Percentiles rank a stretch among this genome's conserved stretches.
phyloP scores from a whole-genome alignment of 1,284 basidiomycete genomes.

The Ustanciosporium gigantosporum region DNA sequence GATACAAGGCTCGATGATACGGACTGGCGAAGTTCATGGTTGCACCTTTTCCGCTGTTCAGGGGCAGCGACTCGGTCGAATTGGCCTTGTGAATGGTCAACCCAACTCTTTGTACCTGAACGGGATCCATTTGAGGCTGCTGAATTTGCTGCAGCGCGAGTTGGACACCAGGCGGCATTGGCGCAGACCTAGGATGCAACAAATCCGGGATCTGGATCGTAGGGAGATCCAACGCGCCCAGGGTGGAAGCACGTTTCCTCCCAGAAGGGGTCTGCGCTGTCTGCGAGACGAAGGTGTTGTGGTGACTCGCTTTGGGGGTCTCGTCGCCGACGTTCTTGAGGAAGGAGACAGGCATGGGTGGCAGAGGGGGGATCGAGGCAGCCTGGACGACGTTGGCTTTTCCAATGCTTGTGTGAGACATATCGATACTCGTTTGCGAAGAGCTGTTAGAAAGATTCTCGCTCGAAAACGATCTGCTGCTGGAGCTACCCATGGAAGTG shows the following conservation, averaged over 20 bases:
- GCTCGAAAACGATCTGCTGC: conserved; percentile 17
- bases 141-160: background rate
- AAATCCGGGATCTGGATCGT: conserved; percentile 16
- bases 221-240: conserved; percentile 27
- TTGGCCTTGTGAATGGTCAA: conserved; percentile 17
- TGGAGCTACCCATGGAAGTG: conserved; percentile 9
- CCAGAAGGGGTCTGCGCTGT: background rate
- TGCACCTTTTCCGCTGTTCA: conserved; percentile 5
- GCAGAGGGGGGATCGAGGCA: conserved; percentile 23
- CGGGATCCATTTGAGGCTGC: conserved; percentile 12
- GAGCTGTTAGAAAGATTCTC: conserved; percentile 31
- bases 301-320: too few species aligned
- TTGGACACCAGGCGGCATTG: conserved; percentile 7
- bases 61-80: conserved; percentile 29
- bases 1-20: conserved; percentile 31
- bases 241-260: conserved; percentile 27
- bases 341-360: conserved; percentile 26
- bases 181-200: conserved; percentile 32
- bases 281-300: too few species aligned
- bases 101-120: conserved; percentile 15
- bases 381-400: conserved; percentile 37
- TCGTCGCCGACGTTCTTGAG: conserved; percentile 2
- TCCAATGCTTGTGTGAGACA: conserved; percentile 28
- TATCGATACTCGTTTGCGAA: conserved; percentile 35
- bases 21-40: conserved; percentile 34